Evolutionary conservation across 2,329 filamentous ascomycete genomes (phyloP), one percentile per base, ranked within the genome.

Genomic region (Cordyceps sp.): DNA sequence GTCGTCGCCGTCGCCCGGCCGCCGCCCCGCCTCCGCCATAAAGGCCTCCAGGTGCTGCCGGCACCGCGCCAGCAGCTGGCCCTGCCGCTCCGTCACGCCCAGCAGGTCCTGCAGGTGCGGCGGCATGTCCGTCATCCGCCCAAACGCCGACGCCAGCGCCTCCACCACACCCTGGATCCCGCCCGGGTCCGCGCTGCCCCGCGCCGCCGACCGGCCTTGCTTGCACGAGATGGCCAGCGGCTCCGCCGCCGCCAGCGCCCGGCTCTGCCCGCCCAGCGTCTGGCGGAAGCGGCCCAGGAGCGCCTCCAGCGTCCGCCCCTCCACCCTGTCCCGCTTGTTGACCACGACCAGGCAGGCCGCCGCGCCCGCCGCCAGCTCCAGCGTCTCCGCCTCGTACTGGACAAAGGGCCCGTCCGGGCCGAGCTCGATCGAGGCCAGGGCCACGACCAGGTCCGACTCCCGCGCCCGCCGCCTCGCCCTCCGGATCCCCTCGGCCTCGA

Each of bases 401-500:
- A 68, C 77, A 17, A 49, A 52, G 25, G 52, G 45, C 2, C 49
- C 50, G 4, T 47, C 54, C 7, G 46, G 41, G 3, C 46, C 45
- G 4, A 49, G 43, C 45, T 92, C 81, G 26, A 93, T 55, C 5
- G 83, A 82, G 7, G 83, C 69, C 33, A 98, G 66, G 8, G 81
- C 78, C 30, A 96, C 65, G 28, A 96, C 70, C 6, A 96, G 64
- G 55, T 98, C 84, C 10, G 88, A 88, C 5, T 27, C 26, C 7
- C 8, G 15, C 6, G 88, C 90, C 44, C 81, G 78, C 36, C 75
- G 71, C 50, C 78, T 83, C 7, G 90, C 90, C 31, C 90, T 68
- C 31, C 79, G 73, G 47, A 98, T 96, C 1, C 90, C 90, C 53
- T 98, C 90, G 48, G 77, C 62, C 48, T 98, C 90, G 18, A 98